These are phyloP conservation scores for Lagenidium giganteum DNA, from an alignment of 352 stramenopile species.

Conservation along the genomic window DNA sequence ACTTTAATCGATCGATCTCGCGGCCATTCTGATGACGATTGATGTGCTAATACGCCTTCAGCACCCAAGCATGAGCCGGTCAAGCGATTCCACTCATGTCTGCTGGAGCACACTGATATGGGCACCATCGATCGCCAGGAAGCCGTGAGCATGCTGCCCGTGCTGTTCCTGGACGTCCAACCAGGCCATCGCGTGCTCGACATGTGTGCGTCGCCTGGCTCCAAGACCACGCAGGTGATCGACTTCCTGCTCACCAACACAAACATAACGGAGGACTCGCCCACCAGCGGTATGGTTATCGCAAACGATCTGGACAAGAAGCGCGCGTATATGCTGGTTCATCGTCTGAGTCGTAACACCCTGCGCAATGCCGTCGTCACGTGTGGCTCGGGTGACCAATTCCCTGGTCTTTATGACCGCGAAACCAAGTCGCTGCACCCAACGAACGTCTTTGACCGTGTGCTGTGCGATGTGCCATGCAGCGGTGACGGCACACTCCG, in stretches of 20 bases:
- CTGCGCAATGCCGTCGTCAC: conserved; percentile 89
- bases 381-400: conserved; percentile 88
- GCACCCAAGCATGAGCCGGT: conserved; percentile 79
- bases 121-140: conserved; percentile 97
- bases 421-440: conserved; percentile 21
- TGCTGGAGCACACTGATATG: conserved; percentile 90
- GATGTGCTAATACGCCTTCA: conserved; percentile 4
- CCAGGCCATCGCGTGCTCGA: conserved; percentile 77
- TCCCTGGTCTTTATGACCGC: conserved; percentile 86
- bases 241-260: conserved; percentile 58
- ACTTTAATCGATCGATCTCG: background rate
- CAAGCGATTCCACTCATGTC: conserved; percentile 87
- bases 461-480: conserved; percentile 98
- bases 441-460: conserved; percentile 95
- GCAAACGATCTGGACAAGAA: conserved; percentile 97
- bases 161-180: conserved; percentile 94
- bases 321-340: conserved; percentile 97
- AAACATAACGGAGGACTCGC: background rate
- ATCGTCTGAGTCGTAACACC: conserved; percentile 87
- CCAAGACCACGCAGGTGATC: conserved; percentile 98
- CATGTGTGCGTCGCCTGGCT: conserved; percentile 96
- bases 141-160: conserved; percentile 97
- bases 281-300: conserved; percentile 81
- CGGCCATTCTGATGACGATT: background rate
- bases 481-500: conserved; percentile 97